These are phyloP conservation scores for Aspergillus leporis DNA, from an alignment of 495 filamentous ascomycete species.

Conservation along the genomic window DNA sequence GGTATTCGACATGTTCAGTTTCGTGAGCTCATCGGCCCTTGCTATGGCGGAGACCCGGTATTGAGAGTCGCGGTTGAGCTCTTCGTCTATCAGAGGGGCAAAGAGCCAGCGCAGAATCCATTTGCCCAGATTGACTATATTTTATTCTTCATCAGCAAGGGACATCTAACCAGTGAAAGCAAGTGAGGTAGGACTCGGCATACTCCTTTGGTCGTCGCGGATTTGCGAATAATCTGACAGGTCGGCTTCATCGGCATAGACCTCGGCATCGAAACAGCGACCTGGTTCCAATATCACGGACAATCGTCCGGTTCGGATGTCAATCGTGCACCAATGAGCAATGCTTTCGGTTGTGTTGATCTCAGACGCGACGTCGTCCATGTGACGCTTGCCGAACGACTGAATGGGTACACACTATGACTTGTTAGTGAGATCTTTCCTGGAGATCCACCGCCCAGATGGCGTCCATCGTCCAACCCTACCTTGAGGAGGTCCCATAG, in stretches of 20 bases:
- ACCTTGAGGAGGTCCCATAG: constrained; percentile 92
- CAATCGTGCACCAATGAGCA: constrained; percentile 92
- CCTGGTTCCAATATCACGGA: constrained; percentile 91
- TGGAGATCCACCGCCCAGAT: background rate
- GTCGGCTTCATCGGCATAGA: constrained; percentile 87
- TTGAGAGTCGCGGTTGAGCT: constrained; percentile 75
- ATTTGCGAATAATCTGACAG: constrained; percentile 74
- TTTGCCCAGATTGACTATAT: constrained; percentile 90
- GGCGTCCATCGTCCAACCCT: constrained; percentile 16
- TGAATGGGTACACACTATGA: constrained; percentile 76
- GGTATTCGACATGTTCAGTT: constrained; percentile 53
- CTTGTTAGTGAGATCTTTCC: background rate
- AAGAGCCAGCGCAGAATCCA: constrained; percentile 96
- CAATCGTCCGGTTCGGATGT: constrained; percentile 86
- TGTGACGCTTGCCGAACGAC: constrained; percentile 86
- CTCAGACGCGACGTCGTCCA: constrained; percentile 87
- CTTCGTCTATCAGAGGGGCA: constrained; percentile 82
- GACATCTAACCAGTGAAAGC: background rate
- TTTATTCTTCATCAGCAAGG: constrained; percentile 18
- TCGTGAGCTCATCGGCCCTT: constrained; percentile 56
- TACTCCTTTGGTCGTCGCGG: constrained; percentile 93
- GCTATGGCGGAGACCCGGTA: constrained; percentile 68
- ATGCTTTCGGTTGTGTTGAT: constrained; percentile 87
- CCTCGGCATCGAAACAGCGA: constrained; percentile 96
- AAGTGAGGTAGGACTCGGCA: constrained; percentile 24